phyloP scores from a whole-genome alignment of 2,329 filamentous ascomycete genomes.

The Cladosporium cucumerinum region DNA sequence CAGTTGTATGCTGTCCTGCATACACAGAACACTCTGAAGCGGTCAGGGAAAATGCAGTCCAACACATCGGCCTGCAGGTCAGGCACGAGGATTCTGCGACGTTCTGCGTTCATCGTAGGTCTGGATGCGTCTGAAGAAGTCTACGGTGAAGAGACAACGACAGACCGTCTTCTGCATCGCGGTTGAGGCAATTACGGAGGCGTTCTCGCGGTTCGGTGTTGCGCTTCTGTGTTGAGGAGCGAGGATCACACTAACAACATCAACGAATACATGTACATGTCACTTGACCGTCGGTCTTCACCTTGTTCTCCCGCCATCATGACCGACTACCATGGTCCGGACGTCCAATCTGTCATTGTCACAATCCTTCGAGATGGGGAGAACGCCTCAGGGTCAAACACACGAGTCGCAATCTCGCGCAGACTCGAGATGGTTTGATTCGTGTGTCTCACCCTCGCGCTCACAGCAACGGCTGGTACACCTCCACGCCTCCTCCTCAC shows the following conservation, averaged over 20 bases:
- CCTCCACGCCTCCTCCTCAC: neutral
- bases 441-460: neutral
- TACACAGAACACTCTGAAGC: neutral
- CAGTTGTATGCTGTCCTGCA: neutral
- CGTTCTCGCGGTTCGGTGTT: neutral
- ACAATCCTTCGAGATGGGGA: slow-evolving; percentile 1
- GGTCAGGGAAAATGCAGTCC: neutral
- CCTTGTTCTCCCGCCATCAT: neutral
- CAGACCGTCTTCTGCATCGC: neutral
- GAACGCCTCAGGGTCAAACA: neutral
- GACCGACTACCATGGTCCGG: slow-evolving; percentile 3
- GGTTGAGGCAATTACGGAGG: neutral
- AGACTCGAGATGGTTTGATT: neutral
- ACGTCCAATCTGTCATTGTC: neutral
- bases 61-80: neutral
- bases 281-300: slow-evolving; percentile 2
- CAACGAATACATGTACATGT: neutral
- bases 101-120: neutral
- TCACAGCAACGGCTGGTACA: neutral
- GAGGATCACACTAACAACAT: neutral
- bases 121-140: slow-evolving; percentile 8
- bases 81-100: neutral
- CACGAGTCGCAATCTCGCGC: neutral
- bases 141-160: neutral
- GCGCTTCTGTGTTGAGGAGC: neutral